Percentiles rank a stretch among this genome's conserved stretches.
These are phyloP conservation scores for Lotus japonicus DNA, from an alignment of 306 rosid species.

Conservation along the genomic window DNA sequence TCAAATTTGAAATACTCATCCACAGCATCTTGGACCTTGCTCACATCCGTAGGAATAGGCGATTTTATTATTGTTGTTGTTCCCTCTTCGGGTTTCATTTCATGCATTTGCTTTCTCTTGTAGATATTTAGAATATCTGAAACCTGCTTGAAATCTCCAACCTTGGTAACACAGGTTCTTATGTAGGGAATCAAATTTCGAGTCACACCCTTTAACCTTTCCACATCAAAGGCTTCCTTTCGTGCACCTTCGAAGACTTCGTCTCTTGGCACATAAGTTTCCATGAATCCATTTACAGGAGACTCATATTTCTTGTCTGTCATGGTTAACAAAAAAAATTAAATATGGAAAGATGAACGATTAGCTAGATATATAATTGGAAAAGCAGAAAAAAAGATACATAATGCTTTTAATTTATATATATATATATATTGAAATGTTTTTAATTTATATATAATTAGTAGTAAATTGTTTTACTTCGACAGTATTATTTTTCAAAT, in stretches of 20 bases:
- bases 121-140: conserved; percentile 26
- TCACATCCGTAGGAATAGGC: background rate
- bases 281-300: background rate
- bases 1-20: conserved; percentile 28
- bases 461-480: too few species aligned
- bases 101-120: background rate
- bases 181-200: conserved; percentile 28
- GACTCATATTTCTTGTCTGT: conserved; percentile 23
- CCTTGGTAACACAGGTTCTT: conserved; percentile 1
- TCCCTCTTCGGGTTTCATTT: background rate
- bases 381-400: too few species aligned
- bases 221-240: conserved; percentile 22
- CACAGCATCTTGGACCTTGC: background rate
- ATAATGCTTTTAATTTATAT: too few species aligned
- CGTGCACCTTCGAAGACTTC: conserved; percentile 29
- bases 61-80: background rate
- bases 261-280: conserved; percentile 34
- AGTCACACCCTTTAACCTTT: conserved; percentile 23
- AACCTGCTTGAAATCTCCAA: conserved; percentile 19
- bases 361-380: background rate
- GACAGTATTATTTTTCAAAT: too few species aligned
- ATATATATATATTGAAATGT: too few species aligned
- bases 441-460: too few species aligned
- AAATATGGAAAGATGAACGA: too few species aligned
- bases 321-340: background rate